Conservation (phyloP, 1,139 yeast species). For the Yamadazyma sp. region DNA sequence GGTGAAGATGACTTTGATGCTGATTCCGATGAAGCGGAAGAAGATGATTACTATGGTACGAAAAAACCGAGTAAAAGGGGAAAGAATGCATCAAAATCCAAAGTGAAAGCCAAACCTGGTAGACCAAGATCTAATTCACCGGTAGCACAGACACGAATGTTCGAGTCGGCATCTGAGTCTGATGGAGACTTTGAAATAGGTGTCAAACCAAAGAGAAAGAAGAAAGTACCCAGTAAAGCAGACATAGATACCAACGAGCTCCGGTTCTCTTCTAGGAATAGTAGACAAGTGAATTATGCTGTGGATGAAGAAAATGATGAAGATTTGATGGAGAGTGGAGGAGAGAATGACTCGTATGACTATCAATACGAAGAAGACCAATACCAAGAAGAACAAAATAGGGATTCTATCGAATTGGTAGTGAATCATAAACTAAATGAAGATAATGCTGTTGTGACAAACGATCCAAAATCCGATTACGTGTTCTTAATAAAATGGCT, state of each 20-base stretch:
- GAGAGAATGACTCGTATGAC: constrained; percentile 31
- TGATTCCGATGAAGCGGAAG: constrained; percentile 26
- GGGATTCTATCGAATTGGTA: constrained; percentile 49
- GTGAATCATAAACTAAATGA: constrained; percentile 51
- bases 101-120: constrained; percentile 1
- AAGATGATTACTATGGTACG: constrained; percentile 24
- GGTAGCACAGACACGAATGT: constrained; percentile 12
- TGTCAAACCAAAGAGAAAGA: constrained; percentile 18
- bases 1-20: constrained; percentile 22
- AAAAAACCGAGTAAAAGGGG: constrained; percentile 15
- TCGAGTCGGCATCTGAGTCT: constrained; percentile 25
- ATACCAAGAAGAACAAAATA: constrained; percentile 32
- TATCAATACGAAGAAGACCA: constrained; percentile 37
- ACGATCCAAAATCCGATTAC: constrained; percentile 60
- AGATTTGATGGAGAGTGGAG: constrained; percentile 58
- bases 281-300: constrained; percentile 69
- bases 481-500: constrained; percentile 83
- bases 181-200: constrained; percentile 19
- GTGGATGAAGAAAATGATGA: constrained; percentile 72
- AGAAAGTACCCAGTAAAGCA: constrained; percentile 14
- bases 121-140: constrained; percentile 13
- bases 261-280: constrained; percentile 78
- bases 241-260: constrained; percentile 36
- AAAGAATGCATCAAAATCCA: constrained; percentile 7
- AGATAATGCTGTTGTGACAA: constrained; percentile 37